These are phyloP conservation scores for Cystobasidium onofrii DNA, from an alignment of 768 basidiomycete species.

Conservation along the genomic window DNA sequence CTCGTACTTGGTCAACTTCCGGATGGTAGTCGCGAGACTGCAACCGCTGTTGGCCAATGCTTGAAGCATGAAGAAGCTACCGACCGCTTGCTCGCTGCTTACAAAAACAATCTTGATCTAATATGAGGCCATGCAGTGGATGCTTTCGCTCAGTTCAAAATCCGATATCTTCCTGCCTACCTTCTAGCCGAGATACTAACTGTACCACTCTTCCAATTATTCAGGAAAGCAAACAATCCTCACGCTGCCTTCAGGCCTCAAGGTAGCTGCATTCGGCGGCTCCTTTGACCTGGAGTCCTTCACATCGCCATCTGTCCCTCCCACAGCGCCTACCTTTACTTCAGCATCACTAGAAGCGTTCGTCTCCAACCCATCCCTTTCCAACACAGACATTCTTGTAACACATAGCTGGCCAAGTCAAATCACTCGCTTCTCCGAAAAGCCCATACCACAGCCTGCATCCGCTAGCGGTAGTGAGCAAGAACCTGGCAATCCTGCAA, in stretches of 20 bases:
- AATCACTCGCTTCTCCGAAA: conserved; percentile 57
- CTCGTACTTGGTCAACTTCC: background rate
- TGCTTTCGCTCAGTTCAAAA: too few relatives aligned
- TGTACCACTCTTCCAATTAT: background rate
- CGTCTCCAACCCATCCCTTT: conserved; percentile 48
- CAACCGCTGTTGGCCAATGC: background rate
- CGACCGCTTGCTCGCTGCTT: conserved; percentile 18
- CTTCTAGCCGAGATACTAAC: background rate
- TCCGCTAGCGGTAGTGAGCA: conserved; percentile 49
- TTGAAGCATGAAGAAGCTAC: background rate
- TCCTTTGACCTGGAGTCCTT: conserved; percentile 57
- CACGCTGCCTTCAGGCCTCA: conserved; percentile 40
- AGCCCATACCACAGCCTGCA: conserved; percentile 50
- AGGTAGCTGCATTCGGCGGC: conserved; percentile 39
- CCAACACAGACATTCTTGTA: conserved; percentile 65
- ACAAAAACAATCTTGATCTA: conserved; percentile 34
- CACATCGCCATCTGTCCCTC: conserved; percentile 48
- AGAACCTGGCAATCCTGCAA: conserved; percentile 60
- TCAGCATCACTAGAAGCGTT: conserved; percentile 35
- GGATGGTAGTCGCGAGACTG: background rate
- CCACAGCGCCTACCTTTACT: conserved; percentile 28
- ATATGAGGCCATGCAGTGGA: conserved; percentile 25
- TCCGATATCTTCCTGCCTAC: background rate
- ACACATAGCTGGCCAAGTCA: conserved; percentile 67
- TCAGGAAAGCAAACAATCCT: conserved; percentile 34